A percentile compares a stretch with the other conserved stretches of the same genome.
Evolutionary conservation across 2,329 filamentous ascomycete genomes (phyloP).

Genomic region (Cladosporium sp.): DNA sequence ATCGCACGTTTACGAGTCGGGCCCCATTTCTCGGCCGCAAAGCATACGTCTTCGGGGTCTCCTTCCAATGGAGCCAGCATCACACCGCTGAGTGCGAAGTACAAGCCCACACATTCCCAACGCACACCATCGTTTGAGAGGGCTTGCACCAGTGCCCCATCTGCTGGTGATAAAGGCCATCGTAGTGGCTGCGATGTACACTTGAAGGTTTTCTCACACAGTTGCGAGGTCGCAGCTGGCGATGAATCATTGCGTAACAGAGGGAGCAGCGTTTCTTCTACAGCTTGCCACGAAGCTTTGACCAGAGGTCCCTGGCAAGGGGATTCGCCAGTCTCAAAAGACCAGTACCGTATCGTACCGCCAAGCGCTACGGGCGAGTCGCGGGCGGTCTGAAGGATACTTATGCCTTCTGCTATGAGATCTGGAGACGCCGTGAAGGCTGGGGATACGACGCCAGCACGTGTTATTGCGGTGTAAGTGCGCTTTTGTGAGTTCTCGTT

Average conservation of each 20-base stretch:
- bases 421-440: neutral
- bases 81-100: neutral
- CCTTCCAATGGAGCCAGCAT: neutral
- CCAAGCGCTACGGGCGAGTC: neutral
- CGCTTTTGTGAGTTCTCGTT: neutral
- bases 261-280: neutral
- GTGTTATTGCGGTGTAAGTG: neutral
- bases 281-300: neutral
- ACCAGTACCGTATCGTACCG: neutral
- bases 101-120: neutral
- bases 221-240: neutral
- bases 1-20: neutral
- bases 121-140: neutral
- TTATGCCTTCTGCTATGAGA: neutral
- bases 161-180: neutral
- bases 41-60: neutral
- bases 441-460: neutral
- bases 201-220: neutral
- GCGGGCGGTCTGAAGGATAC: neutral
- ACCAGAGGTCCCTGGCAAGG: neutral
- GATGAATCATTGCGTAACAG: neutral
- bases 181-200: neutral
- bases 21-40: neutral
- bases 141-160: neutral
- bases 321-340: neutral